A percentile compares a stretch with the other conserved stretches of the same genome.
Evolutionary conservation across 2,329 filamentous ascomycete species (phyloP).

Genomic region (Fusarium pininemorale): DNA sequence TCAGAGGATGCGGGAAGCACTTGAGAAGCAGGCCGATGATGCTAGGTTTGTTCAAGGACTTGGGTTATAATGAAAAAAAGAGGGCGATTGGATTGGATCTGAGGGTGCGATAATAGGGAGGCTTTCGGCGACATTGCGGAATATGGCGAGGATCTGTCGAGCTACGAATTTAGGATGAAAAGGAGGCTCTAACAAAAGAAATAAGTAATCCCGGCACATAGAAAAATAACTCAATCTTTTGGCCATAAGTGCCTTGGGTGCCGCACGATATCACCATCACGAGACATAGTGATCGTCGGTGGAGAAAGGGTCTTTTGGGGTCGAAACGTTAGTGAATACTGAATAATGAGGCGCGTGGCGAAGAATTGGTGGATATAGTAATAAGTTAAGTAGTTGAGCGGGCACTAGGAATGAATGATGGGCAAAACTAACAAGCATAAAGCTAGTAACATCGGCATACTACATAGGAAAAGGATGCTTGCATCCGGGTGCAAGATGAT

Average conservation of each 20-base stretch:
- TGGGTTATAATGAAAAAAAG: constrained; percentile 43
- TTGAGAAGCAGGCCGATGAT: constrained; percentile 82
- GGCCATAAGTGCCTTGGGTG: neutral
- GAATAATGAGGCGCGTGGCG: constrained; percentile 27
- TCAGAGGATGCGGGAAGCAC: constrained; percentile 76
- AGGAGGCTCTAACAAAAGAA: constrained; percentile 6
- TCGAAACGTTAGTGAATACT: neutral
- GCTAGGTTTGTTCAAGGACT: constrained; percentile 77
- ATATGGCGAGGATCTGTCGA: constrained; percentile 9
- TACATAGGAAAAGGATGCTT: constrained; percentile 12
- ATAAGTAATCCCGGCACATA: neutral
- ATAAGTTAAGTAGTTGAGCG: neutral
- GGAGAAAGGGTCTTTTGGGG: constrained; percentile 13
- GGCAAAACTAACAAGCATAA: constrained; percentile 22
- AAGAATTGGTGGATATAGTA: constrained; percentile 4
- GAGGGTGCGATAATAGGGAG: neutral
- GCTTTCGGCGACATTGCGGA: constrained; percentile 2
- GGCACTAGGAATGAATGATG: constrained; percentile 1
- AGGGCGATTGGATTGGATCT: neutral
- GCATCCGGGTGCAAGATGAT: constrained; percentile 26
- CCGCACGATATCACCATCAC: neutral
- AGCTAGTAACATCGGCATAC: constrained; percentile 15
- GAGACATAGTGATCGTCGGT: constrained; percentile 32
- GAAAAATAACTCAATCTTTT: constrained; percentile 14
- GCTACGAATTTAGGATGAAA: constrained; percentile 5